Conservation (phyloP, 108 stramenopile species). For the Mediolabrus comicus region DNA sequence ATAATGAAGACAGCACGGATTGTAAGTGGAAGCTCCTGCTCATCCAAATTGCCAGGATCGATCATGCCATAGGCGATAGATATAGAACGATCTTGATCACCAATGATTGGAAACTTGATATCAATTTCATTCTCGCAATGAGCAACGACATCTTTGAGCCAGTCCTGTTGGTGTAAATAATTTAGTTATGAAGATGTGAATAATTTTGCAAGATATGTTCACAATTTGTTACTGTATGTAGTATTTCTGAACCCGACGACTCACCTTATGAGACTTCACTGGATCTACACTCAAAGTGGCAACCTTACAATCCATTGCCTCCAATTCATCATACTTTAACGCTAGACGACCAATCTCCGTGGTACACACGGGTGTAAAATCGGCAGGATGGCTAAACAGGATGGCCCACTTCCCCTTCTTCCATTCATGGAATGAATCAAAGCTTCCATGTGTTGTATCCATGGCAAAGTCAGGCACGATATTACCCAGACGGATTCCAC, state of each 20-base stretch:
- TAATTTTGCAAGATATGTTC: background rate
- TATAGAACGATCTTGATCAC: constrained; percentile 70
- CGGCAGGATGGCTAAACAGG: constrained; percentile 79
- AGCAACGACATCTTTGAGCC: constrained; percentile 74
- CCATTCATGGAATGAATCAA: constrained; percentile 70
- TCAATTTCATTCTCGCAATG: constrained; percentile 68
- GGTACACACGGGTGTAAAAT: constrained; percentile 88
- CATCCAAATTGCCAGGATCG: constrained; percentile 57
- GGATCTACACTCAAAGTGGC: constrained; percentile 72
- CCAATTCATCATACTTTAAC: constrained; percentile 58
- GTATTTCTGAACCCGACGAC: background rate
- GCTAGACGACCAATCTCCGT: constrained; percentile 84
- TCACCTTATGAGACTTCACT: constrained; percentile 63
- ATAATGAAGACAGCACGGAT: constrained; percentile 82
- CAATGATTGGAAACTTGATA: constrained; percentile 82
- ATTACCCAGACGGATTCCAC: constrained; percentile 57
- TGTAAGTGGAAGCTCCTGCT: constrained; percentile 63
- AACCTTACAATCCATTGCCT: constrained; percentile 58
- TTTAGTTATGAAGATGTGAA: background rate
- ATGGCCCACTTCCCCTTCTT: constrained; percentile 82
- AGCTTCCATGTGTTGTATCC: constrained; percentile 63
- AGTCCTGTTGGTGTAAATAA: constrained; percentile 33
- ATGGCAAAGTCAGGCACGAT: constrained; percentile 68
- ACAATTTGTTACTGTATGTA: background rate
- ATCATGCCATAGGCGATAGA: constrained; percentile 69